Conservation (phyloP, 225 moss, liverwort and hornwort genomes). For the Takakia lepidozioides region DNA sequence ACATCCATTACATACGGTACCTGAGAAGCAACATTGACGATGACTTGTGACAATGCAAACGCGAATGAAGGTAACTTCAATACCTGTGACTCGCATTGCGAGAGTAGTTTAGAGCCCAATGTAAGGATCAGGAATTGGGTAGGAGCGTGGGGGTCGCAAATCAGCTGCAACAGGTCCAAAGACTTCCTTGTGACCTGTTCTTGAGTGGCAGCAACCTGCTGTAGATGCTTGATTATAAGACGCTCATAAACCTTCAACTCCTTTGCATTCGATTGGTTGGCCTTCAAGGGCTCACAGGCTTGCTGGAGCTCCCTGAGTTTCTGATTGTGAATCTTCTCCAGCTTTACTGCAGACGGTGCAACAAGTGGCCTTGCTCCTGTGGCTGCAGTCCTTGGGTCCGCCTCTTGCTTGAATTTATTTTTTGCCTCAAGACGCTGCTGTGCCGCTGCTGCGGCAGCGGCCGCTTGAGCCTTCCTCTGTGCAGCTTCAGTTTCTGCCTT, state of each 20-base stretch:
- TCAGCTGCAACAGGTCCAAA: constrained; percentile 58
- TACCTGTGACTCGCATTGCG: constrained; percentile 81
- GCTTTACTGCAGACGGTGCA: constrained; percentile 52
- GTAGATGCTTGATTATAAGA: constrained; percentile 69
- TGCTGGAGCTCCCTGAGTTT: constrained; percentile 56
- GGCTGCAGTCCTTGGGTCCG: constrained; percentile 19
- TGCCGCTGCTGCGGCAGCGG: constrained; percentile 74
- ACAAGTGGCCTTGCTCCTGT: constrained; percentile 69
- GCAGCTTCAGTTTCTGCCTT: constrained; percentile 56
- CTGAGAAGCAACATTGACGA: constrained; percentile 87
- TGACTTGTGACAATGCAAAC: constrained; percentile 82
- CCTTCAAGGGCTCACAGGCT: constrained; percentile 39
- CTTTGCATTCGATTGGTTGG: constrained; percentile 60
- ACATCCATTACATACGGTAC: constrained; percentile 82
- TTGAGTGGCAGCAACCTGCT: constrained; percentile 89
- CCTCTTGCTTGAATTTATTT: constrained; percentile 45
- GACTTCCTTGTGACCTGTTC: constrained; percentile 95
- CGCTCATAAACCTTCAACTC: constrained; percentile 73
- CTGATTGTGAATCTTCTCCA: constrained; percentile 55
- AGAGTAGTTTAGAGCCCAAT: constrained; percentile 64
- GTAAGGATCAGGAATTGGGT: constrained; percentile 66
- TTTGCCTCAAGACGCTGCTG: constrained; percentile 50
- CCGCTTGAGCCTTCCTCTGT: constrained; percentile 70
- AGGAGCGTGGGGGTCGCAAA: constrained; percentile 50
- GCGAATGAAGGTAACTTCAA: constrained; percentile 77